phyloP scores from a whole-genome alignment of 1,284 basidiomycete species.

The Fomitopsis pinicola region DNA sequence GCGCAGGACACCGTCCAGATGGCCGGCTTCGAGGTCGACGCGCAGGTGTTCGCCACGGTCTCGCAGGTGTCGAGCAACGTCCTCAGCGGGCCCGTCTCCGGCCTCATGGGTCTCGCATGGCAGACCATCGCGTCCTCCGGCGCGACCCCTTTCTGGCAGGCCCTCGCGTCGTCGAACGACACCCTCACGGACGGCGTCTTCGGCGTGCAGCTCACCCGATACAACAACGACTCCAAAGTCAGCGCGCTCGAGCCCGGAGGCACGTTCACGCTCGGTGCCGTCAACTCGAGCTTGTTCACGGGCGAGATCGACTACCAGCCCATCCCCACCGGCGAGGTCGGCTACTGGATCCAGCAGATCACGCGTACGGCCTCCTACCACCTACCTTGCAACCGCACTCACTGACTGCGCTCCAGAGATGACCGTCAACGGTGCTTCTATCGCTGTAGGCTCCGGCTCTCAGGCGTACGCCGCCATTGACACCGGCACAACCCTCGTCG shows the following conservation, averaged over 20 bases:
- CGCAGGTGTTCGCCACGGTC: slow-evolving; percentile 39
- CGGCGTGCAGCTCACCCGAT: slow-evolving; percentile 81
- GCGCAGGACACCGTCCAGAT: slow-evolving; percentile 34
- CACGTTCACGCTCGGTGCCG: slow-evolving; percentile 70
- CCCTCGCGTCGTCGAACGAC: slow-evolving; percentile 52
- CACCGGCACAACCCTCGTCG: slow-evolving; percentile 90
- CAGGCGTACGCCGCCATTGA: slow-evolving; percentile 64
- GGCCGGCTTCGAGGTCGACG: slow-evolving; percentile 35
- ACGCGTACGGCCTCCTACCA: slow-evolving; percentile 7
- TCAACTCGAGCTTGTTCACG: slow-evolving; percentile 67
- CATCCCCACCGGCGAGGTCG: slow-evolving; percentile 47
- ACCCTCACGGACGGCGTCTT: slow-evolving; percentile 66
- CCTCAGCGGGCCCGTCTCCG: slow-evolving; percentile 27
- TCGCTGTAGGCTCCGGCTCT: slow-evolving; percentile 44
- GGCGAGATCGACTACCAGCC: slow-evolving; percentile 77
- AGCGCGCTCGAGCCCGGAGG: slow-evolving; percentile 66
- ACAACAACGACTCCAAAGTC: slow-evolving; percentile 48
- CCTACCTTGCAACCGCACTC: too few species aligned
- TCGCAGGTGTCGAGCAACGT: slow-evolving; percentile 23
- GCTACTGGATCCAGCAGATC: slow-evolving; percentile 22
- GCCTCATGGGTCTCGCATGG: slow-evolving; percentile 37
- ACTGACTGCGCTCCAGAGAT: slow-evolving; percentile 35
- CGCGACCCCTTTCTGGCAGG: slow-evolving; percentile 50
- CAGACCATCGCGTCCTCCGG: slow-evolving; percentile 31
- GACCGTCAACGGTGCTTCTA: slow-evolving; percentile 50